Base-by-base conservation (phyloP, 139 green algal genomes). In the Asterochloris sp. region DNA sequence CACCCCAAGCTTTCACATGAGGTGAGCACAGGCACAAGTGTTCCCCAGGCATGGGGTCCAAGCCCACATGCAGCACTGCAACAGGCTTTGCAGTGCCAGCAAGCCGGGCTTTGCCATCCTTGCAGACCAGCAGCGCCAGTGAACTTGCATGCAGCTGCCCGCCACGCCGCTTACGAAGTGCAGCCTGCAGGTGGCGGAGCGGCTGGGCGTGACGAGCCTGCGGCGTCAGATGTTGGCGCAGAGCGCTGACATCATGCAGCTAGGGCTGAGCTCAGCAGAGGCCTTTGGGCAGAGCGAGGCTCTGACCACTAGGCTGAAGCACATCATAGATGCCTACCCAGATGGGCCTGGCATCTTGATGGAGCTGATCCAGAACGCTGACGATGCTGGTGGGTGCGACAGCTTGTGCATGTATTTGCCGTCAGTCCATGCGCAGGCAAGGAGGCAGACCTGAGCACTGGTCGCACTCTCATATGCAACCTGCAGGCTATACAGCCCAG, bases 361-460 rank as follows among this genome's bases (percentile, higher is more conserved):
- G 74, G 93, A 97, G 89, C 89, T 97, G 77, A 84, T 97, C 28
- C 92, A 97, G 84, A 97, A 97, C 76, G 93, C 93, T 9, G 93
- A 97, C 79, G 93, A 97, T 64, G 92, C 92, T 54, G 38, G 38
- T 54, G 12, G 92, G 92, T 54, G 38, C 4, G 38, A 54, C 38
- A 54, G 38, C 38, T 54, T 54, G 38, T 54, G n/a, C n/a, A n/a
- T 54, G 38, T 54, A 2, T 54, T 54, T 54, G 38, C 38, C 38
- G 38, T 54, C 38, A 6, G 38, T 54, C 38, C 38, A 6, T 54
- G 6, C 38, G 38, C 38, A 54, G 38, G 38, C 38, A 54, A 6
- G 6, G 38, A 2, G 38, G 38, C 38, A 6, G 38, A 6, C 6
- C 38, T 54, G 38, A 6, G 38, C 38, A 54, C 4, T 54, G 6